Percentiles rank a stretch among this genome's conserved stretches.
phyloP scores from a whole-genome alignment of 1,284 basidiomycete genomes.

The Pascua guehoae region DNA sequence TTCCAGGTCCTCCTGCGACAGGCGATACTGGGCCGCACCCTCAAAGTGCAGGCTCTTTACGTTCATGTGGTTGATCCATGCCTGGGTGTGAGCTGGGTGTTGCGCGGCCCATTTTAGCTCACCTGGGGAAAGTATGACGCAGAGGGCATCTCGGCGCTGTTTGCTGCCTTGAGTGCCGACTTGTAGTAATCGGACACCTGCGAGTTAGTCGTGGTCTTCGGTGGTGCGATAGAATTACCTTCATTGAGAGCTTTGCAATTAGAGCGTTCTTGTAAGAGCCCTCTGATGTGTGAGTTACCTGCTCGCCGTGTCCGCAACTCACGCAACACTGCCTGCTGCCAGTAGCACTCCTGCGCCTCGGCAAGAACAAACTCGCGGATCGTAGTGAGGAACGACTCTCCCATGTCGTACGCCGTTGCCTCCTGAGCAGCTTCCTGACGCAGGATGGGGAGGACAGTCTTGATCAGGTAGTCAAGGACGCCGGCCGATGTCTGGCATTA shows the following conservation, averaged over 20 bases:
- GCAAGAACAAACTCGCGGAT: conserved; percentile 80
- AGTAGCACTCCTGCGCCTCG: conserved; percentile 94
- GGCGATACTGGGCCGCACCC: conserved; percentile 84
- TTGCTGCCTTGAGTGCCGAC: conserved; percentile 56
- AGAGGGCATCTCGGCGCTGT: conserved; percentile 53
- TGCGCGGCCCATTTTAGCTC: conserved; percentile 9
- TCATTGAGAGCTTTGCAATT: conserved; percentile 78
- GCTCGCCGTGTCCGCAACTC: conserved; percentile 16
- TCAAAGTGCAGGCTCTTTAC: conserved; percentile 82
- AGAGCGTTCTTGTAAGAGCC: conserved; percentile 74
- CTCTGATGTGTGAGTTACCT: conserved; percentile 48
- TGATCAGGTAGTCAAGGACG: conserved; percentile 62
- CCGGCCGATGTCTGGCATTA: conserved; percentile 69
- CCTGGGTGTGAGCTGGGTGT: conserved; percentile 52
- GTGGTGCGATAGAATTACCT: conserved; percentile 49
- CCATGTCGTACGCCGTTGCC: conserved; percentile 58
- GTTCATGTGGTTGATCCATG: conserved; percentile 77
- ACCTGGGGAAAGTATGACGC: conserved; percentile 45
- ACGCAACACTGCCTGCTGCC: conserved; percentile 89
- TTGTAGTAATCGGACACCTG: conserved; percentile 69
- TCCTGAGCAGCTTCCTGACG: conserved; percentile 51
- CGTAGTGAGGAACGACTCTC: conserved; percentile 59
- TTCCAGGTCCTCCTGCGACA: conserved; percentile 87
- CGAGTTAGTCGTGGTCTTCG: neutral
- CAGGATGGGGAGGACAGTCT: conserved; percentile 58